Evolutionary conservation across 2,329 filamentous ascomycete species (phyloP), one percentile per base, ranked within the genome.

Genomic region (Botrytis sinoallii): DNA sequence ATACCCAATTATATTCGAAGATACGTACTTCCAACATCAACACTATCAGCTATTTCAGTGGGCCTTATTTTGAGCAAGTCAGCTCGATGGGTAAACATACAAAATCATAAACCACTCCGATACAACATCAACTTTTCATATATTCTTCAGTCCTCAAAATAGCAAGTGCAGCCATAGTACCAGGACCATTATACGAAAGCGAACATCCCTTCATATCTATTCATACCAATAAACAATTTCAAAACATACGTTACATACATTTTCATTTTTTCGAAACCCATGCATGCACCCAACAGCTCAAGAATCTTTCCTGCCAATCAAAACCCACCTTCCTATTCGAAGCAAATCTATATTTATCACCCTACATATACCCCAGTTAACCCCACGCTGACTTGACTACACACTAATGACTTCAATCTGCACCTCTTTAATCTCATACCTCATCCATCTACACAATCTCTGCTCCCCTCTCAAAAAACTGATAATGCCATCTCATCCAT

Each of bases 281-380:
- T 25, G 25, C 48, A 68, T 42, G 35, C 29, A 55, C n/a, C 7
- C 25, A 12, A 40, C 12, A 57, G 52, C 52, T 57, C 52, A 29
- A 35, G 12, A 40, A 40, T 40, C 66, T 32, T 57, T 20, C 35
- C 46, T 35, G 5, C 65, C 66, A 68, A 57, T 32, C 35, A 55
- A 55, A 52, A 40, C 9, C 4, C 35, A 55, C 65, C 65, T 67
- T 40, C 65, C 65, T 55, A 40, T 38, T 52, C 35, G 25, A 67
- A 40, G 10, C 46, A 55, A 55, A 67, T 67, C 46, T 67, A 55
- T 67, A 29, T 40, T 55, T 55, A 67, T 67, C 65, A 40, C 32
- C 44, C 65, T 48, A n/a, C 35, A 55, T 18, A 29, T 10, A 64
- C 61, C 61, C 61, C n/a, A 64, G 38, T 46, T 25, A 67, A 67